Percentiles rank a stretch among this genome's conserved stretches.
Evolutionary conservation across 345 rosid species (phyloP).

Genomic region (Hibiscus syriacus): DNA sequence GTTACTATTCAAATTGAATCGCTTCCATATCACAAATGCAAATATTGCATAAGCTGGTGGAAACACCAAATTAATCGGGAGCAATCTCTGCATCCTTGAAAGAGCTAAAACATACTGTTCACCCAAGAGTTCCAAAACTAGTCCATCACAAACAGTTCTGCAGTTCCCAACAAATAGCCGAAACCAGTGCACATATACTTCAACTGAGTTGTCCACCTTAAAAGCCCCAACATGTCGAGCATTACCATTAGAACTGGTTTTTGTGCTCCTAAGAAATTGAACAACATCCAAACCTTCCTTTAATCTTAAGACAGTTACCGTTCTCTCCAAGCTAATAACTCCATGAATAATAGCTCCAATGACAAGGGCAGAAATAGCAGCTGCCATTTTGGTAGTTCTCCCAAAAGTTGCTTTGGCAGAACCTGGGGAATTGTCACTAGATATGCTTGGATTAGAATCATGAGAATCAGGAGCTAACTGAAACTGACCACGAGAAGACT

Average conservation of each 20-base stretch:
- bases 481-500: constrained; percentile 75
- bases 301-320: constrained; percentile 72
- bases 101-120: constrained; percentile 81
- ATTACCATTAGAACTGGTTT: constrained; percentile 78
- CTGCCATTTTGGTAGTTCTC: constrained; percentile 53
- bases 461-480: constrained; percentile 76
- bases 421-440: constrained; percentile 40
- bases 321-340: constrained; percentile 88
- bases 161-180: constrained; percentile 87
- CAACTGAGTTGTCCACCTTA: constrained; percentile 62
- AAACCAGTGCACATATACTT: constrained; percentile 85
- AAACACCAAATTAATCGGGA: constrained; percentile 77
- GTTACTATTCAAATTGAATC: constrained; percentile 46
- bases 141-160: constrained; percentile 79
- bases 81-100: constrained; percentile 90
- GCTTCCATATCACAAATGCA: constrained; percentile 77
- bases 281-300: constrained; percentile 81
- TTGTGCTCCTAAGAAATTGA: constrained; percentile 65
- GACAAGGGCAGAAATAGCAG: constrained; percentile 84
- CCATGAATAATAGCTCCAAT: constrained; percentile 83
- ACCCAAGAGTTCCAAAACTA: constrained; percentile 82
- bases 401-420: constrained; percentile 37
- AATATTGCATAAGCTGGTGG: constrained; percentile 87
- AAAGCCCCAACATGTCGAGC: constrained; percentile 50
- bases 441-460: constrained; percentile 42